Percentiles rank a stretch among this genome's conserved stretches.
Evolutionary conservation across 2,329 filamentous ascomycete genomes (phyloP).

Genomic region (Botrytis hyacinthi): DNA sequence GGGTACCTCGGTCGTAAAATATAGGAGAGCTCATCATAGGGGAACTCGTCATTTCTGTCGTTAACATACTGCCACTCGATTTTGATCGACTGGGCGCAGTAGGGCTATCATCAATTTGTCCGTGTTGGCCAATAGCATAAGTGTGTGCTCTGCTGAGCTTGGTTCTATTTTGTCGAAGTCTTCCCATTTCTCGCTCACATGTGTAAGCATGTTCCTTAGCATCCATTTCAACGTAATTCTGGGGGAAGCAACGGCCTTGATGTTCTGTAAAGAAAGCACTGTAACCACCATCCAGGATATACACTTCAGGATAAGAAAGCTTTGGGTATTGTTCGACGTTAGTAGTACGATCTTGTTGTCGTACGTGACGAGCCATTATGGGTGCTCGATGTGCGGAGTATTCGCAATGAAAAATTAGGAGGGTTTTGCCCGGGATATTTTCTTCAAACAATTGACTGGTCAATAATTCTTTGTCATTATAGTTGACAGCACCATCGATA

Average conservation of each 20-base stretch:
- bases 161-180: conserved; percentile 79
- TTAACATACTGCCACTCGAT: conserved; percentile 38
- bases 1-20: conserved; percentile 52
- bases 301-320: conserved; percentile 94
- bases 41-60: conserved; percentile 31
- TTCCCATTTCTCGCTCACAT: conserved; percentile 92
- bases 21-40: conserved; percentile 39
- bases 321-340: conserved; percentile 85
- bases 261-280: conserved; percentile 85
- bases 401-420: conserved; percentile 95
- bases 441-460: conserved; percentile 72
- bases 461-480: conserved; percentile 91
- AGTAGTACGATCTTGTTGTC: conserved; percentile 78
- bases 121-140: conserved; percentile 85
- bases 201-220: conserved; percentile 87
- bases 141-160: conserved; percentile 87
- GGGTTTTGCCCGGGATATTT: conserved; percentile 65
- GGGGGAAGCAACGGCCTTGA: conserved; percentile 79
- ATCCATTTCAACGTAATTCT: conserved; percentile 96
- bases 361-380: conserved; percentile 92
- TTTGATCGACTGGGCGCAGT: conserved; percentile 44
- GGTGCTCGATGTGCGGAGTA: conserved; percentile 96
- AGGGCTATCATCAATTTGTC: conserved; percentile 57
- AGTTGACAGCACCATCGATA: conserved; percentile 90
- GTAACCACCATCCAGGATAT: conserved; percentile 95